These are phyloP conservation scores for Didymella arachidicola DNA, from an alignment of 2,329 filamentous ascomycete genomes.

Conservation along the genomic window DNA sequence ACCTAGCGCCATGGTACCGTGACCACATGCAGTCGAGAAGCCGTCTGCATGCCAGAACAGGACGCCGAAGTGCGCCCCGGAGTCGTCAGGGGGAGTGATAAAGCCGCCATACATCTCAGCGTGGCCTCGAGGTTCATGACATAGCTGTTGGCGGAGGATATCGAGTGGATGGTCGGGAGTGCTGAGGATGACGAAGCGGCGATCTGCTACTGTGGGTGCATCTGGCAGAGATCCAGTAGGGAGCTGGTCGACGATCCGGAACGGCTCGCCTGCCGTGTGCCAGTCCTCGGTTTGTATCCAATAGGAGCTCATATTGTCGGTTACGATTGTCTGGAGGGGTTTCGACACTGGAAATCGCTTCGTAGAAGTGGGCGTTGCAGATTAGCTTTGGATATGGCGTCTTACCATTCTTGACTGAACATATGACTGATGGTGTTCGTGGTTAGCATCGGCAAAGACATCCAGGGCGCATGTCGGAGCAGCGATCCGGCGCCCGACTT, in stretches of 20 bases:
- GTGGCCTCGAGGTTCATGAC: slow-evolving; percentile 58
- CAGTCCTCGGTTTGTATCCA: slow-evolving; percentile 23
- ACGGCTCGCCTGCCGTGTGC: slow-evolving; percentile 23
- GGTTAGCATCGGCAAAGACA: slow-evolving; percentile 8
- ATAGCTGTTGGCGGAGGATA: slow-evolving; percentile 15
- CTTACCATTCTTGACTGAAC: neutral
- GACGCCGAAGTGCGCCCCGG: slow-evolving; percentile 60
- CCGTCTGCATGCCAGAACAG: slow-evolving; percentile 59
- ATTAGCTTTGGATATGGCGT: neutral
- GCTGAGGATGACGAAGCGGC: slow-evolving; percentile 9
- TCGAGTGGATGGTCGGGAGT: slow-evolving; percentile 13
- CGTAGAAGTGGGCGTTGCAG: neutral
- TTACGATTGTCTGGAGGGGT: neutral
- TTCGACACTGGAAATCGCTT: no score
- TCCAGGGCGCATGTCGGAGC: neutral
- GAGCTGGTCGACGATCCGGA: slow-evolving; percentile 17
- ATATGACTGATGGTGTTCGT: neutral
- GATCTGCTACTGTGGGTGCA: slow-evolving; percentile 14
- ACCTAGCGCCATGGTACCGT: slow-evolving; percentile 61
- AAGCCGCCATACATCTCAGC: slow-evolving; percentile 62
- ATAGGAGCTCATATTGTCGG: neutral
- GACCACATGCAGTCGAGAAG: slow-evolving; percentile 61
- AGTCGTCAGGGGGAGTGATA: slow-evolving; percentile 49
- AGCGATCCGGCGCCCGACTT: slow-evolving; percentile 3
- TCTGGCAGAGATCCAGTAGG: slow-evolving; percentile 7